Evolutionary conservation across 1,284 basidiomycete genomes (phyloP).

Genomic region (Cutaneotrichosporon arboriforme): DNA sequence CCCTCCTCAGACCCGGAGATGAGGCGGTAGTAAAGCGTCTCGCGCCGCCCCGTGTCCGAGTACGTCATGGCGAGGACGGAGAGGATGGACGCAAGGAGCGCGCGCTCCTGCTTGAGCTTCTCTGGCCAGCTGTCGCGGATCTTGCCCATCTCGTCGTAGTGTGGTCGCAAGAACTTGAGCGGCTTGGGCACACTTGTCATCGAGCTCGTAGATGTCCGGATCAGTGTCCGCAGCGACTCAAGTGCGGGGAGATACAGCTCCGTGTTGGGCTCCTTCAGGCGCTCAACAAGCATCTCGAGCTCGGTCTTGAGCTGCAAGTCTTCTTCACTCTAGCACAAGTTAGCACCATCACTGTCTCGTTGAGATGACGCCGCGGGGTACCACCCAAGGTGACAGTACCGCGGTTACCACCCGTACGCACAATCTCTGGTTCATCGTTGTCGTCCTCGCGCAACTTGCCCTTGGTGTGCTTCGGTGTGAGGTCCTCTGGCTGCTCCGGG

Average conservation of each 20-base stretch:
- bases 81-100: constrained; percentile 94
- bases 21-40: constrained; percentile 87
- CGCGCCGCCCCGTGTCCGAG: constrained; percentile 90
- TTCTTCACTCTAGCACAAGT: constrained; percentile 73
- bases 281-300: constrained; percentile 95
- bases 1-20: constrained; percentile 75
- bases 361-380: neutral
- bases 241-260: constrained; percentile 82
- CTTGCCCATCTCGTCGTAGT: constrained; percentile 80
- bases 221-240: constrained; percentile 88
- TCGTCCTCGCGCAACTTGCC: constrained; percentile 38
- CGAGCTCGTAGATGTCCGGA: constrained; percentile 93
- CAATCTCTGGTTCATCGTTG: constrained; percentile 71
- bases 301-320: constrained; percentile 91
- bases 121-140: constrained; percentile 72
- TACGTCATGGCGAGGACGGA: constrained; percentile 99
- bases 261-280: constrained; percentile 83
- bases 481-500: constrained; percentile 45
- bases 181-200: constrained; percentile 99
- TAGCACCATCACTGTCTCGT: constrained; percentile 3
- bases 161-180: constrained; percentile 93
- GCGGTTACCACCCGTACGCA: constrained; percentile 48
- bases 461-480: constrained; percentile 51
- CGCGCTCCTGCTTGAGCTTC: constrained; percentile 67
- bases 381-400: neutral